phyloP scores from a whole-genome alignment of 2,329 filamentous ascomycete species.

The Trichoderma sp. region DNA sequence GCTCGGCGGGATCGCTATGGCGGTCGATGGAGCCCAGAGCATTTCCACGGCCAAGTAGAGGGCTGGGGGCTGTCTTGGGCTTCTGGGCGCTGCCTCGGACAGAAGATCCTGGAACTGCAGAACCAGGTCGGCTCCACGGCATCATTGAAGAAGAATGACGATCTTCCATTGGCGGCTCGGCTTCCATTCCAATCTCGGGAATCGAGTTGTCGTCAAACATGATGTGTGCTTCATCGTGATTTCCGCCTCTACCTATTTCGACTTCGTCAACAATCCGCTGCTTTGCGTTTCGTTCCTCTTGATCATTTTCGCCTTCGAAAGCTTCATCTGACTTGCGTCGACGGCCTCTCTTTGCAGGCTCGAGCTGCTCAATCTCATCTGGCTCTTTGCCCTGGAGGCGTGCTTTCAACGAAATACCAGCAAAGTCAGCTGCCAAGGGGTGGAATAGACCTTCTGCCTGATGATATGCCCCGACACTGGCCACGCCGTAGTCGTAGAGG shows the following conservation, averaged over 20 bases:
- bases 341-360: constrained; percentile 35
- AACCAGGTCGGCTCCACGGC: constrained; percentile 57
- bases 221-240: constrained; percentile 38
- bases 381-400: constrained; percentile 36
- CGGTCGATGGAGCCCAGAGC: constrained; percentile 49
- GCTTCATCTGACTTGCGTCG: constrained; percentile 52
- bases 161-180: constrained; percentile 67
- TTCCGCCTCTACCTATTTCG: constrained; percentile 38
- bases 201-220: constrained; percentile 47
- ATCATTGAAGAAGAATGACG: constrained; percentile 59
- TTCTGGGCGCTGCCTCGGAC: constrained; percentile 48
- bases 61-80: constrained; percentile 41
- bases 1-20: constrained; percentile 50
- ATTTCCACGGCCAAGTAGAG: constrained; percentile 45
- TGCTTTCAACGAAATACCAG: constrained; percentile 49
- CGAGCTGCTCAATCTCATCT: constrained; percentile 31
- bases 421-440: constrained; percentile 50
- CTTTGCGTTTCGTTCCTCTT: constrained; percentile 43
- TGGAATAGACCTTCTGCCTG: constrained; percentile 42
- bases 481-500: constrained; percentile 44
- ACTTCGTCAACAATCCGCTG: constrained; percentile 40
- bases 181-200: constrained; percentile 73
- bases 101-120: constrained; percentile 52
- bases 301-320: constrained; percentile 45
- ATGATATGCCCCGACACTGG: constrained; percentile 36